Percentiles rank a stretch among this genome's conserved stretches.
Evolutionary conservation across 768 basidiomycete genomes (phyloP).

Genomic region (Podaxis mareebaensis): DNA sequence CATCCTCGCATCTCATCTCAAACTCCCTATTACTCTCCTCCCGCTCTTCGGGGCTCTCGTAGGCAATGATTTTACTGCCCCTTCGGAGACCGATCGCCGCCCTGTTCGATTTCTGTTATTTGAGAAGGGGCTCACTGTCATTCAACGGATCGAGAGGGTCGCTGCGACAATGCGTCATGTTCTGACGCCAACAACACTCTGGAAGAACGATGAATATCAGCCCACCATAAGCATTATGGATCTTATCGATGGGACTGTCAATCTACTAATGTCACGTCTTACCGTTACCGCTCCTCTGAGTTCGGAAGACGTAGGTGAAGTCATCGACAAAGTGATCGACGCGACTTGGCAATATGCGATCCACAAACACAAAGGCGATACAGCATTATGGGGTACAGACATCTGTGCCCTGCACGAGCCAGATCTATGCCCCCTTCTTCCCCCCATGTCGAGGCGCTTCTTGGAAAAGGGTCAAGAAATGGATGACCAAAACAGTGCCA

Average conservation of each 20-base stretch:
- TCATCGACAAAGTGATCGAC: constrained; percentile 72
- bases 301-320: constrained; percentile 61
- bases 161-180: constrained; percentile 58
- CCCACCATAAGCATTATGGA: constrained; percentile 69
- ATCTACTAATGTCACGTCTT: constrained; percentile 52
- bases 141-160: constrained; percentile 68
- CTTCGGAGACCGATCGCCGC: constrained; percentile 45
- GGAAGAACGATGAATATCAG: constrained; percentile 51
- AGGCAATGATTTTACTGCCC: constrained; percentile 77
- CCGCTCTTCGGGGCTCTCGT: constrained; percentile 78
- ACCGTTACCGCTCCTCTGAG: constrained; percentile 46
- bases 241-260: constrained; percentile 69
- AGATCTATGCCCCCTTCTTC: constrained; percentile 55
- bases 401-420: constrained; percentile 64
- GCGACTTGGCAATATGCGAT: constrained; percentile 80
- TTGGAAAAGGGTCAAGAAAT: constrained; percentile 32
- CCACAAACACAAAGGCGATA: constrained; percentile 50
- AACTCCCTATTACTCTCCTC: constrained; percentile 68
- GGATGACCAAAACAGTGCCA: constrained; percentile 22
- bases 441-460: constrained; percentile 51
- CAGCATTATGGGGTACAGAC: constrained; percentile 51
- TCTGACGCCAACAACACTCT: constrained; percentile 47
- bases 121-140: constrained; percentile 52
- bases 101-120: constrained; percentile 68
- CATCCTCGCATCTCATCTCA: constrained; percentile 61